Base-by-base conservation (phyloP, 208 protist genomes). In the Acanthamoeba lenticulata region DNA sequence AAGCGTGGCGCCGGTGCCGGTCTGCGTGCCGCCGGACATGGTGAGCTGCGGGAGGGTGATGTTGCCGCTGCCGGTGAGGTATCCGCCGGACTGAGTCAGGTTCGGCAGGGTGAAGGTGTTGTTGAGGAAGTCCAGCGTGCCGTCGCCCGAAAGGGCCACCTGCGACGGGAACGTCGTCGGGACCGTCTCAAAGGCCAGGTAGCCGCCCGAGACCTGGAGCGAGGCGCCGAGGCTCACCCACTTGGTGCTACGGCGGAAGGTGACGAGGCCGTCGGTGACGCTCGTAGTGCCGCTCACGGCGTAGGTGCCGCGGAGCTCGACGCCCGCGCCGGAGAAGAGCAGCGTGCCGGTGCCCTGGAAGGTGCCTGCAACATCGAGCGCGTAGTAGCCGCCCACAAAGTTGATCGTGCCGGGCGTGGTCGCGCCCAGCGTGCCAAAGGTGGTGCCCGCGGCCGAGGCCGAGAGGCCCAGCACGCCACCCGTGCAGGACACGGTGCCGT, bases 361-460 rank as follows among this genome's bases (percentile, higher is more conserved):
- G 32, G 57, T 92, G 65, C 86, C 65, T 13, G 55, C 44, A 17
- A 40, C 86, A 24, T 67, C 86, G 36, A 77, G 49, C 42, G 86
- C 44, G 86, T 92, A 92, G 45, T 92, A 92, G 55, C 86, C 86
- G 9, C 57, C 49, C 5, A 38, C n/a, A 57, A 92, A 92, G 65
- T n/a, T 19, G 29, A 92, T 32, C 29, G 65, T 92, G 86, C 86
- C 86, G 7, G n/a, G 38, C 38, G 60, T 17, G 40, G 21, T 40
- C 2, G 52, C 86, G 38, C 9, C 13, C 38, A 92, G 55, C 15
- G 60, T 67, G 40, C 60, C 86, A 47, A 52, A 92, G 86, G 69
- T 92, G 86, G 57, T 92, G 52, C 86, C 60, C 29, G 40, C 24
- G 57, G 38, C 38, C 15, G 86, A 49, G 29, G 57, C n/a, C 32